Base-by-base conservation (phyloP, 1,284 basidiomycete species). In the Phenoliferia sp. region DNA sequence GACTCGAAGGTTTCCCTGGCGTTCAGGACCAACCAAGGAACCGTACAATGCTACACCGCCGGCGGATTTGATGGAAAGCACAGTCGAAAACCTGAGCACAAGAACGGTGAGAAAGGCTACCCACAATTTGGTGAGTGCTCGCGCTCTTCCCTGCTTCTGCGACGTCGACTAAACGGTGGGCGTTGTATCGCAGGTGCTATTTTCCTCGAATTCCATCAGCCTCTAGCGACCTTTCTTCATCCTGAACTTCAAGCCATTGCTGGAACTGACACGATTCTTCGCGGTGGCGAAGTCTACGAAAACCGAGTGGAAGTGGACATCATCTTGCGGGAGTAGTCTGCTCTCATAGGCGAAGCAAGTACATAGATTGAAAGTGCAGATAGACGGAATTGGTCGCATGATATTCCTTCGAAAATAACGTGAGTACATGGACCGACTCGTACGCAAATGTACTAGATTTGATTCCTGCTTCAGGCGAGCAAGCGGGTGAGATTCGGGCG, bases 131-230 rank as follows among this genome's bases (percentile, higher is more conserved):
- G 63, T 64, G 32, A 58, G 62, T 32, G 7, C 3, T 28, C 19
- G n/a, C 0, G n/a, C 33, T 7, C 26, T n/a, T 22, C 26, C 10
- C 19, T 31, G 62, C 22, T 1, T n/a, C 10, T 6, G 3, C 1
- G 12, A 33, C 19, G 28, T 34, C 54, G 32, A 35, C 29, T 54
- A 6, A 26, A 19, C 26, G n/a, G n/a, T n/a, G n/a, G n/a, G n/a
- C n/a, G n/a, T 12, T 31, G 34, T 12, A 5, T 19, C 29, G 6
- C 60, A 66, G 66, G 67, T 17, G 66, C 65, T 26, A 55, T 69
- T 0, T 73, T 73, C 34, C 59, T 73, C 29, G 72, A 73, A 54
- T 73, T 73, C 39, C 72, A 73, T 3, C 61, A 65, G 12, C 70
- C 70, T 0, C 63, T 73, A 3, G 72, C 66, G n/a, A 64, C 72